Evolutionary conservation across 2,329 filamentous ascomycete genomes (phyloP).

Genomic region (Cercospora sp.): DNA sequence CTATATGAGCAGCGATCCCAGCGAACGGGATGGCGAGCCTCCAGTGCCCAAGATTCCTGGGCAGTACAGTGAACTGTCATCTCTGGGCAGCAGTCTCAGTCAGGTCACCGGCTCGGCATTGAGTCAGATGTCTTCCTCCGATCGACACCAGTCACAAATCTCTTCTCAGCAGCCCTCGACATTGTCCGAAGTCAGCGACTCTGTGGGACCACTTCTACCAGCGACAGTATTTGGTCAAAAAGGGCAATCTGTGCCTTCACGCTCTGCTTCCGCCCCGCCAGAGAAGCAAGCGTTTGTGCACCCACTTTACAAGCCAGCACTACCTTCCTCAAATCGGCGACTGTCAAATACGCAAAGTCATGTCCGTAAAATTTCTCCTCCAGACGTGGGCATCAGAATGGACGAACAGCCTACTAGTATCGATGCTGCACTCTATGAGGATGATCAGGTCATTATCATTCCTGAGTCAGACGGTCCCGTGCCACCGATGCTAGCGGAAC

Average conservation of each 20-base stretch:
- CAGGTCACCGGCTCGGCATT: slow-evolving; percentile 32
- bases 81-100: slow-evolving; percentile 31
- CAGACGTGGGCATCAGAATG: slow-evolving; percentile 30
- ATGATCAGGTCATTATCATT: slow-evolving; percentile 47
- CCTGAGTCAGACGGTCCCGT: slow-evolving; percentile 36
- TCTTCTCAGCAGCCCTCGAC: slow-evolving; percentile 43
- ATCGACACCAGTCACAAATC: slow-evolving; percentile 18
- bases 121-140: slow-evolving; percentile 31
- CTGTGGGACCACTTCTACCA: slow-evolving; percentile 50
- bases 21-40: slow-evolving; percentile 50
- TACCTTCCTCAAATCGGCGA: slow-evolving; percentile 38
- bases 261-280: slow-evolving; percentile 51
- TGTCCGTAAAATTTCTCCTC: slow-evolving; percentile 47
- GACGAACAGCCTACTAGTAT: slow-evolving; percentile 45
- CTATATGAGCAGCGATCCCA: slow-evolving; percentile 61
- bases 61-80: slow-evolving; percentile 39
- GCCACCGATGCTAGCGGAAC: slow-evolving; percentile 53
- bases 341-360: slow-evolving; percentile 43
- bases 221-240: slow-evolving; percentile 50
- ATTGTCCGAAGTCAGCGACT: slow-evolving; percentile 36
- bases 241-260: slow-evolving; percentile 36
- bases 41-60: slow-evolving; percentile 60
- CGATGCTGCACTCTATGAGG: slow-evolving; percentile 51
- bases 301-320: slow-evolving; percentile 38
- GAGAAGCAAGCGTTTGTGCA: slow-evolving; percentile 42